Evolutionary conservation across 805 yeast species (phyloP).

Genomic region (Starmerella asiatica): DNA sequence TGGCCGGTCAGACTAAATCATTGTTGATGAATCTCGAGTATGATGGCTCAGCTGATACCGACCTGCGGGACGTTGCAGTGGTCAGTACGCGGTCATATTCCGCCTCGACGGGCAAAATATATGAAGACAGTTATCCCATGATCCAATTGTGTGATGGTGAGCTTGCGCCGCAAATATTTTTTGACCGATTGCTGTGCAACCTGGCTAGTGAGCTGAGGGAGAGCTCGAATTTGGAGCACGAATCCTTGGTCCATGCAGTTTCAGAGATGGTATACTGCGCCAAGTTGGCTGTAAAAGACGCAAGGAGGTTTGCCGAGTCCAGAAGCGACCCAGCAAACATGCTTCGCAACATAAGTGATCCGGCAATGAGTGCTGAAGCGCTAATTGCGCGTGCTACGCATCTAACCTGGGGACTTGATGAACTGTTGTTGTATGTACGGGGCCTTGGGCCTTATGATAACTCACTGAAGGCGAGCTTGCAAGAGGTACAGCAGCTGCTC

Average conservation of each 20-base stretch:
- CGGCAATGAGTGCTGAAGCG: background rate
- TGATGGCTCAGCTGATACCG: background rate
- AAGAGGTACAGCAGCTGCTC: background rate
- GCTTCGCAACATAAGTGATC: background rate
- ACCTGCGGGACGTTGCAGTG: background rate
- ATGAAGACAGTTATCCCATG: too few species aligned
- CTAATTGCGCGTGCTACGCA: constrained; percentile 1
- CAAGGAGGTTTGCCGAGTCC: too few species aligned
- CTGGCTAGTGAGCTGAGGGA: background rate
- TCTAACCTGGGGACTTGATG: constrained; percentile 2
- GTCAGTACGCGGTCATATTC: background rate
- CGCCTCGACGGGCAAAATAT: background rate
- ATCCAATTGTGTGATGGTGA: background rate
- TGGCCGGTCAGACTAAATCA: constrained; percentile 10
- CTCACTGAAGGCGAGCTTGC: background rate
- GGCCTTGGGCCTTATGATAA: too few species aligned
- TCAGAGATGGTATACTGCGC: too few species aligned
- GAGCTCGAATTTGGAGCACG: too few species aligned
- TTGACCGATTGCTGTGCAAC: constrained; percentile 3
- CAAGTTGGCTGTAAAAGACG: too few species aligned
- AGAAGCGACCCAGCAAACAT: too few species aligned
- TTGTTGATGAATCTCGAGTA: constrained; percentile 1
- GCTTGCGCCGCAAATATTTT: constrained; percentile 2
- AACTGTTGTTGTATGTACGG: too few species aligned
- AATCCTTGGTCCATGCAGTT: background rate